Conservation (phyloP, 164 flowering plant species). For the Magnolia kwangsiensis region DNA sequence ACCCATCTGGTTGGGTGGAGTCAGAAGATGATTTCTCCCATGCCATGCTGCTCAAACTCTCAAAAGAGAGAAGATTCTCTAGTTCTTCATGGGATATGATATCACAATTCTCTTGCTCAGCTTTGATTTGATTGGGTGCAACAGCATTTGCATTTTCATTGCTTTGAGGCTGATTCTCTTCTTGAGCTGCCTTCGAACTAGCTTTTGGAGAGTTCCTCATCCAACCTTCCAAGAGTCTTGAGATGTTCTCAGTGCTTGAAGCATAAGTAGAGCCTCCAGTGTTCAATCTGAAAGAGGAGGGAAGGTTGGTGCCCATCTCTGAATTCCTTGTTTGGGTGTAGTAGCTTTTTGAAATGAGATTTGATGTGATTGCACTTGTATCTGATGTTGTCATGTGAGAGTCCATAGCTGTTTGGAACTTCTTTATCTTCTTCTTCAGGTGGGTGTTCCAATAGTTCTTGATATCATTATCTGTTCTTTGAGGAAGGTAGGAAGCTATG, state of each 20-base stretch:
- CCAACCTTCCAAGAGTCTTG: conserved; percentile 85
- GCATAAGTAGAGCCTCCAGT: conserved; percentile 46
- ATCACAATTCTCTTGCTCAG: conserved; percentile 22
- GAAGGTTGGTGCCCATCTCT: conserved; percentile 1
- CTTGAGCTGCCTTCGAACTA: neutral
- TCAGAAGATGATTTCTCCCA: conserved; percentile 46
- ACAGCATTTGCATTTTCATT: neutral
- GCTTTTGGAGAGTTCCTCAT: conserved; percentile 63
- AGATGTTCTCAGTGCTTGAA: conserved; percentile 85
- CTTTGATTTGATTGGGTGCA: conserved; percentile 8
- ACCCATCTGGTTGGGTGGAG: conserved; percentile 2
- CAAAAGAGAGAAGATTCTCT: conserved; percentile 50
- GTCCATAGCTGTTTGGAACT: conserved; percentile 43
- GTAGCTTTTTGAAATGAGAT: conserved; percentile 18
- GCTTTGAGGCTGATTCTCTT: conserved; percentile 3
- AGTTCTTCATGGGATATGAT: conserved; percentile 42
- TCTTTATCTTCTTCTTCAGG: conserved; percentile 82
- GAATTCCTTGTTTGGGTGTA: conserved; percentile 13
- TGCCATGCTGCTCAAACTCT: conserved; percentile 32
- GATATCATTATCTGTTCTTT: conserved; percentile 89
- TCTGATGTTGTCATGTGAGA: conserved; percentile 4
- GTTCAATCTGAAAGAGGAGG: conserved; percentile 13
- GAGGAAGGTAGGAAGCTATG: conserved; percentile 91
- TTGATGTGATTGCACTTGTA: conserved; percentile 18
- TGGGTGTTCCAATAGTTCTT: conserved; percentile 98